Base-by-base conservation (phyloP, 331 rosid genomes). In the Rhamnella rubrinervis region DNA sequence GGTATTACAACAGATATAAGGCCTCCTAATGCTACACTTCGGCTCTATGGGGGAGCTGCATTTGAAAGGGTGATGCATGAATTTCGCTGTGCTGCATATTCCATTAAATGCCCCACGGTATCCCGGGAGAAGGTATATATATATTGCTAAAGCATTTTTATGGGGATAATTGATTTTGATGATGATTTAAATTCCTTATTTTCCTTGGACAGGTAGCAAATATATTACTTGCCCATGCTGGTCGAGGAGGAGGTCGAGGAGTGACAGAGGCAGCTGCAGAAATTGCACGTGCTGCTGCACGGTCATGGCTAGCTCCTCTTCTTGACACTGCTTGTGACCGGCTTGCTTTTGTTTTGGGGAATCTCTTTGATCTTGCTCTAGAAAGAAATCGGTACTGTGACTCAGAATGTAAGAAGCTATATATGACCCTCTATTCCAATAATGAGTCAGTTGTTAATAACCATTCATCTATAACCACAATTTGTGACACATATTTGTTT, bases 221-320 rank as follows among this genome's bases (percentile, higher is more conserved):
- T 81, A 93, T 93, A 81, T 81, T 93, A 69, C 98, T 93, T 68
- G 97, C 98, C 65, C 97, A 88, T 61, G 96, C 98, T 52, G 89
- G 98, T 65, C 81, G 92, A 66, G 92, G 96, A 28, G 98, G 96
- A 70, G 92, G 83, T 61, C 84, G 92, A 75, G 97, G 95, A 76
- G 75, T 83, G 65, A 76, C 89, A 44, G 96, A 88, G 78, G 98
- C 98, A 59, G 96, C 98, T 40, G 98, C 98, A 49, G 98, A 93
- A 85, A 90, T 90, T 81, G 98, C 97, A 52, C 93, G 96, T 61
- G 88, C 96, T 61, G 97, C 96, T 28, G 98, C 98, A 55, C 85
- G 85, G 56, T 88, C 98, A 63, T 93, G 98, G 98, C 97, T 90
- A 79, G 87, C 93, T 73, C 97, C 98, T 79, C 97, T 93, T 85